A percentile compares a stretch with the other conserved stretches of the same genome.
phyloP scores from a whole-genome alignment of 768 basidiomycete species.

The Boletus pseudo-olivaceus region DNA sequence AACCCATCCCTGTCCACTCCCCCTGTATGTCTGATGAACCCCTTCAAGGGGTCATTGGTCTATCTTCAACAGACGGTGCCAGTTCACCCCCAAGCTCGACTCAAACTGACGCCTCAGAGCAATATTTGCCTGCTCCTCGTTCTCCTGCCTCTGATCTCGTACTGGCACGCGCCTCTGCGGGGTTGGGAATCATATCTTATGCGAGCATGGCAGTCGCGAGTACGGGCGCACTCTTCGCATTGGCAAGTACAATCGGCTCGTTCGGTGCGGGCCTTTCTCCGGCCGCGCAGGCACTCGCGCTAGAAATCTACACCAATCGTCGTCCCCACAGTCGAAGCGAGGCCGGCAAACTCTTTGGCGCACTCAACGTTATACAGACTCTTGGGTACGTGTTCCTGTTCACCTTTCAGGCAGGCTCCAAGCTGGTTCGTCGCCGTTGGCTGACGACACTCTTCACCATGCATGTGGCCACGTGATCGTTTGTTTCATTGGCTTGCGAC shows the following conservation, averaged over 20 bases:
- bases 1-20: constrained; percentile 34
- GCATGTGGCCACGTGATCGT: neutral
- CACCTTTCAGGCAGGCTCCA: neutral
- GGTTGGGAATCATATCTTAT: constrained; percentile 53
- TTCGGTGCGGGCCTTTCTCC: constrained; percentile 64
- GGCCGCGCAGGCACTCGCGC: constrained; percentile 65
- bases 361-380: constrained; percentile 69
- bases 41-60: neutral
- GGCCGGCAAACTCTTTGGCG: constrained; percentile 76
- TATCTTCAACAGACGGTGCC: neutral
- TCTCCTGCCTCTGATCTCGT: constrained; percentile 63
- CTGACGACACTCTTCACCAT: neutral
- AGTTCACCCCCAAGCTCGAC: constrained; percentile 1
- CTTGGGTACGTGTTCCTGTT: constrained; percentile 43
- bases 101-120: constrained; percentile 1
- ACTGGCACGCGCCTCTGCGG: constrained; percentile 59
- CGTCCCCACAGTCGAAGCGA: constrained; percentile 48
- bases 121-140: constrained; percentile 23
- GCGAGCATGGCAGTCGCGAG: constrained; percentile 46
- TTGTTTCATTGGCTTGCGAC: constrained; percentile 3
- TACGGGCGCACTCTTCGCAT: constrained; percentile 48
- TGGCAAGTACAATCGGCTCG: constrained; percentile 47
- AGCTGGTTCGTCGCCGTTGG: neutral
- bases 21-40: constrained; percentile 18
- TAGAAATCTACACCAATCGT: constrained; percentile 57